A percentile compares a stretch with the other conserved stretches of the same genome.
Evolutionary conservation across 345 rosid species (phyloP).

Genomic region (Pseudoturritis turrita): DNA sequence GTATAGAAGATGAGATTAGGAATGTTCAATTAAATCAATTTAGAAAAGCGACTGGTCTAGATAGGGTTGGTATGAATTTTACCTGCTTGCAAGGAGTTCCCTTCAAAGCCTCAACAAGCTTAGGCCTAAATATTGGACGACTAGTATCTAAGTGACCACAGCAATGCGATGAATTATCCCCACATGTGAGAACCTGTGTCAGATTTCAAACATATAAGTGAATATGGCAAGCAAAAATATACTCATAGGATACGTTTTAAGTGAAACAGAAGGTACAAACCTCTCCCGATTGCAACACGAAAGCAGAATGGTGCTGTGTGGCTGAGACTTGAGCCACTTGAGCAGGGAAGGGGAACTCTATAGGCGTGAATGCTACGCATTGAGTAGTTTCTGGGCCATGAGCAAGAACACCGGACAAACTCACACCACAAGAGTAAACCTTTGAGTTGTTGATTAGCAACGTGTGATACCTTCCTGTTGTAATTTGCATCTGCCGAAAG

Average conservation of each 20-base stretch:
- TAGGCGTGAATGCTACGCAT: conserved; percentile 70
- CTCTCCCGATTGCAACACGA: conserved; percentile 84
- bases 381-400: conserved; percentile 94
- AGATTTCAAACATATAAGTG: neutral
- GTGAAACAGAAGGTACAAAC: conserved; percentile 37
- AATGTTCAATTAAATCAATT: neutral
- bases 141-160: conserved; percentile 75
- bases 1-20: conserved; percentile 21
- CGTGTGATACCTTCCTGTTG: conserved; percentile 91
- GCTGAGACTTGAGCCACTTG: conserved; percentile 85
- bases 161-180: conserved; percentile 87
- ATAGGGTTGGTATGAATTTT: neutral
- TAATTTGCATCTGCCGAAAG: conserved; percentile 79
- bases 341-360: conserved; percentile 56
- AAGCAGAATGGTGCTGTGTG: conserved; percentile 88
- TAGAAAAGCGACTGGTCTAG: neutral
- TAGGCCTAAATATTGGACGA: conserved; percentile 82
- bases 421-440: conserved; percentile 88
- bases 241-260: neutral
- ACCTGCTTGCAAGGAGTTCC: conserved; percentile 89
- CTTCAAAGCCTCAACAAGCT: conserved; percentile 78
- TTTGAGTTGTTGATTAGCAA: conserved; percentile 79
- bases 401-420: conserved; percentile 87
- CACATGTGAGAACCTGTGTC: conserved; percentile 85
- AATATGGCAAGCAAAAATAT: neutral